These are phyloP conservation scores for Alternaria dauci DNA, from an alignment of 2,329 filamentous ascomycete genomes.

Conservation along the genomic window DNA sequence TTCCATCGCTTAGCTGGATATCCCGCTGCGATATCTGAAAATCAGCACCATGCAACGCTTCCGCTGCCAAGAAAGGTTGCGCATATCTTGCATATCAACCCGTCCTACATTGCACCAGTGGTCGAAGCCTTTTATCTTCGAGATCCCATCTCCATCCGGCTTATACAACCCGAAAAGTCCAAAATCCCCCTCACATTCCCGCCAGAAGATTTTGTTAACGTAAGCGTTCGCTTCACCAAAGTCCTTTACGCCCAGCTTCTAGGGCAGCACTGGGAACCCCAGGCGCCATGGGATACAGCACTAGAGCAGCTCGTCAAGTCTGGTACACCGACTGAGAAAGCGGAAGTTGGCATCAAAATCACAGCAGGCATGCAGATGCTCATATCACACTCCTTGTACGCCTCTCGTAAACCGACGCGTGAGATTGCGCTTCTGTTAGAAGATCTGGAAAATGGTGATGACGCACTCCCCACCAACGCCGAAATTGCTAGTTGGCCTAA, in stretches of 20 bases:
- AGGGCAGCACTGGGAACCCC: conserved; percentile 78
- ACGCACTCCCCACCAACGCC: conserved; percentile 71
- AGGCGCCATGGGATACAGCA: conserved; percentile 64
- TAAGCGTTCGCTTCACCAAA: conserved; percentile 84
- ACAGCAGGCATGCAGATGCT: conserved; percentile 92
- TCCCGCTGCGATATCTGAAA: conserved; percentile 75
- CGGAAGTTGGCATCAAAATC: conserved; percentile 86
- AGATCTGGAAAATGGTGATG: conserved; percentile 77
- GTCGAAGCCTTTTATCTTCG: conserved; percentile 93
- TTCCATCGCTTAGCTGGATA: conserved; percentile 90
- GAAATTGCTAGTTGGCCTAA: conserved; percentile 77
- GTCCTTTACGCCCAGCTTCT: conserved; percentile 90
- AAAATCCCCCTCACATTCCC: conserved; percentile 68
- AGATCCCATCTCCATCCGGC: conserved; percentile 78
- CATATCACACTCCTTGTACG: conserved; percentile 70
- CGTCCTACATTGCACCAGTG: conserved; percentile 80
- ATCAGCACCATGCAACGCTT: conserved; percentile 77
- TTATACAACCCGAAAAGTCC: conserved; percentile 65
- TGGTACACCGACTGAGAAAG: conserved; percentile 49
- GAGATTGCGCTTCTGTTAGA: conserved; percentile 80
- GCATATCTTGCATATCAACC: conserved; percentile 76
- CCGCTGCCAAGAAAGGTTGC: conserved; percentile 84
- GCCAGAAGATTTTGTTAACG: conserved; percentile 79
- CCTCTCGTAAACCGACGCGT: conserved; percentile 72
- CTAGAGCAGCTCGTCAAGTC: conserved; percentile 44